Conservation (phyloP, 805 yeast species). For the Wickerhamiella galacta region DNA sequence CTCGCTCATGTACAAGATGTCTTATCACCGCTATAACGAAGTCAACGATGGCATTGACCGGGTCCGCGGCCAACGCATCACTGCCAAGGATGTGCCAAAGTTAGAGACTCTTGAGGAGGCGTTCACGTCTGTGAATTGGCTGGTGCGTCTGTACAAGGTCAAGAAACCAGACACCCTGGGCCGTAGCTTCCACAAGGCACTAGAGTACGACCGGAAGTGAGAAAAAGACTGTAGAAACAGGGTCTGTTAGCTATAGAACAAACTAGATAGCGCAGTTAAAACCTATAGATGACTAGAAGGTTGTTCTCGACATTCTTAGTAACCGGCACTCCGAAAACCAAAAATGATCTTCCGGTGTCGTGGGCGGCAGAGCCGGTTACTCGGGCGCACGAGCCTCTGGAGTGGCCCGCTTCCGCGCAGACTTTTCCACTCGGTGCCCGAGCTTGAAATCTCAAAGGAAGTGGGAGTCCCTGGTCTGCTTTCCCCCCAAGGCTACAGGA, state of each 20-base stretch:
- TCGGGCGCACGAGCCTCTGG: neutral
- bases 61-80: slow-evolving; percentile 71
- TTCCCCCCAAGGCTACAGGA: slow-evolving; percentile 45
- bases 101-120: slow-evolving; percentile 81
- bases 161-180: slow-evolving; percentile 81
- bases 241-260: too few relatives aligned
- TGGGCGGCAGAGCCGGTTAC: neutral
- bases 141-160: slow-evolving; percentile 84
- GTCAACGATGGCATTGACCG: slow-evolving; percentile 53
- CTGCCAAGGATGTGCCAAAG: slow-evolving; percentile 29
- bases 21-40: slow-evolving; percentile 72
- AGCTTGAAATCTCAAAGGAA: slow-evolving; percentile 22
- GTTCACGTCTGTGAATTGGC: slow-evolving; percentile 90
- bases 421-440: slow-evolving; percentile 16
- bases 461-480: slow-evolving; percentile 50
- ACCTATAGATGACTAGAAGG: neutral
- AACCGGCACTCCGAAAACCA: too few relatives aligned
- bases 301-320: neutral
- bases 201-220: slow-evolving; percentile 4
- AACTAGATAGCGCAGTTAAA: too few relatives aligned
- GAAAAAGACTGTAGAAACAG: too few relatives aligned
- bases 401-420: neutral
- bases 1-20: slow-evolving; percentile 87
- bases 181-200: slow-evolving; percentile 31
- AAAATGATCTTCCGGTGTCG: slow-evolving; percentile 1